phyloP scores from a whole-genome alignment of 2,329 filamentous ascomycete species.

The Exophiala spinifera region DNA sequence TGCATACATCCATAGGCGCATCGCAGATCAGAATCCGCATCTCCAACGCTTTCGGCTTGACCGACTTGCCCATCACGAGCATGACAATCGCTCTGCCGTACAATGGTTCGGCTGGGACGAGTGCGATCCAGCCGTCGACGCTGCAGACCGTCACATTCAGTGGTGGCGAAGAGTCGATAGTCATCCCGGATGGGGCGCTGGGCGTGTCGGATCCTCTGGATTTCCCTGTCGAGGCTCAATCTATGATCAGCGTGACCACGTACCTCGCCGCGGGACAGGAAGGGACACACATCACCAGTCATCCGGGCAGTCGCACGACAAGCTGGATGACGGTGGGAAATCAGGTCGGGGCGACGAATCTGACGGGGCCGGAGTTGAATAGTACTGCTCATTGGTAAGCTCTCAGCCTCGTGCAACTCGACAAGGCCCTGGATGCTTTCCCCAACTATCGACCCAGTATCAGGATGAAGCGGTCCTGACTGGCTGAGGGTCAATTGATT shows the following conservation, averaged over 20 bases:
- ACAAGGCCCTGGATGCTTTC: no score
- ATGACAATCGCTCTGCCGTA: constrained; percentile 57
- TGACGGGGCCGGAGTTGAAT: constrained; percentile 42
- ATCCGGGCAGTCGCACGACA: constrained; percentile 63
- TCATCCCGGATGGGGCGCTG: constrained; percentile 55
- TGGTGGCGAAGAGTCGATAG: constrained; percentile 50
- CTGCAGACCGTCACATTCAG: constrained; percentile 58
- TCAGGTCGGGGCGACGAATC: constrained; percentile 48
- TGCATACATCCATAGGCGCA: constrained; percentile 58
- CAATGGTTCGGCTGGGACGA: constrained; percentile 53
- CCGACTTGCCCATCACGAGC: constrained; percentile 58
- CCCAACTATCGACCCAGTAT: no score
- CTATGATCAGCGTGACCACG: constrained; percentile 57
- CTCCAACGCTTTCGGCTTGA: constrained; percentile 63
- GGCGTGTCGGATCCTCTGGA: constrained; percentile 61
- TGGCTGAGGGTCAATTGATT: not conserved
- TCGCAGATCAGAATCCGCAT: constrained; percentile 60
- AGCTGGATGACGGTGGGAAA: constrained; percentile 60
- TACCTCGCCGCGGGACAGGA: constrained; percentile 58
- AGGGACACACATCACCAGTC: constrained; percentile 58
- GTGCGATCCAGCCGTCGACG: constrained; percentile 52
- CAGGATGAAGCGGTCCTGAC: no score
- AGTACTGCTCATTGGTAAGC: constrained; percentile 44
- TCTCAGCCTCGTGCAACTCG: not conserved
- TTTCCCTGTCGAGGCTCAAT: constrained; percentile 50